Conservation (phyloP, 352 stramenopile genomes). For the Phytophthora pistaciae region DNA sequence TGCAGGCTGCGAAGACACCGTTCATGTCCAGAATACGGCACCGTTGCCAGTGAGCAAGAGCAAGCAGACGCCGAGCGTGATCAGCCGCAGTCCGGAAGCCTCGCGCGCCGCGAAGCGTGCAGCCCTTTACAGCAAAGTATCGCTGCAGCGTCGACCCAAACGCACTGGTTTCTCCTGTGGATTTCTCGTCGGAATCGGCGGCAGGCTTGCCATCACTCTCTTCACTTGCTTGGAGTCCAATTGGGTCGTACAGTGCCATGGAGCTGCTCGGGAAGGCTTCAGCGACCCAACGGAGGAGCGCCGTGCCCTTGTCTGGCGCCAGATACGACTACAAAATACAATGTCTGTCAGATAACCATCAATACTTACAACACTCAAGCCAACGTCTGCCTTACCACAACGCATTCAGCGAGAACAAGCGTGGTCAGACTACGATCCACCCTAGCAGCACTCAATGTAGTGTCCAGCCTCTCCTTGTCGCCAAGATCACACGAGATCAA, state of each 20-base stretch:
- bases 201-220: background rate
- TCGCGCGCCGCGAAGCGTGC: conserved; percentile 56
- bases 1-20: conserved; percentile 50
- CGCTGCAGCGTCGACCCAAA: conserved; percentile 63
- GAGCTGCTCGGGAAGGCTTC: conserved; percentile 47
- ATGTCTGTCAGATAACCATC: conserved; percentile 5
- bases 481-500: conserved; percentile 69
- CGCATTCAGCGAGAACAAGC: conserved; percentile 74
- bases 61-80: conserved; percentile 49
- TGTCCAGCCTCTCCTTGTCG: conserved; percentile 45
- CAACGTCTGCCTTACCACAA: conserved; percentile 54
- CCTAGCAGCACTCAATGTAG: conserved; percentile 27
- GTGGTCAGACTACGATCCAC: conserved; percentile 56
- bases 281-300: conserved; percentile 58
- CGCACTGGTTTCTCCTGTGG: conserved; percentile 18
- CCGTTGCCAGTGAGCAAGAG: conserved; percentile 39
- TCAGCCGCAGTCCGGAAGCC: conserved; percentile 48
- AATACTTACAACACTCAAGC: background rate
- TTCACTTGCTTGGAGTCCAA: conserved; percentile 42
- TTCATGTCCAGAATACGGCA: conserved; percentile 78
- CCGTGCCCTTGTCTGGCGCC: conserved; percentile 52
- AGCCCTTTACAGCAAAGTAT: conserved; percentile 81
- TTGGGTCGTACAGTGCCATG: conserved; percentile 72
- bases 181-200: background rate
- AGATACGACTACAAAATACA: conserved; percentile 63